Percentiles rank a stretch among this genome's conserved stretches.
These are phyloP conservation scores for Penicillium polonicum DNA, from an alignment of 2,329 filamentous ascomycete genomes.

Conservation along the genomic window DNA sequence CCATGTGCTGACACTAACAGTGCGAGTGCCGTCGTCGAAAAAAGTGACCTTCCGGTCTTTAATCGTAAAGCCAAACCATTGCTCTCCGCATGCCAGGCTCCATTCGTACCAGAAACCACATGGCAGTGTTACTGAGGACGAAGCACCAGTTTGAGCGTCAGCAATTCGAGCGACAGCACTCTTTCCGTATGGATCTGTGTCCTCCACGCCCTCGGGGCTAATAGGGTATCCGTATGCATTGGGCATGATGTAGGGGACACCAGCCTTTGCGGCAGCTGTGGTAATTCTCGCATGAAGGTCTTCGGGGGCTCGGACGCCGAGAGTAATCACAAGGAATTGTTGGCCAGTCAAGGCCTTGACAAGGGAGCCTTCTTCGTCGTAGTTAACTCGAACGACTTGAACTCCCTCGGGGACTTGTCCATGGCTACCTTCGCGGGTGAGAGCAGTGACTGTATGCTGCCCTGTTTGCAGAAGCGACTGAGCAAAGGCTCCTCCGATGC, in stretches of 20 bases:
- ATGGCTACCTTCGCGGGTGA: constrained; percentile 47
- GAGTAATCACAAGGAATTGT: constrained; percentile 57
- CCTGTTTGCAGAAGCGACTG: constrained; percentile 46
- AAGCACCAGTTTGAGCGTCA: constrained; percentile 39
- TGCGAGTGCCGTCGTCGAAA: constrained; percentile 57
- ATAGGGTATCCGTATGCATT: constrained; percentile 44
- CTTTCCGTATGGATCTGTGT: constrained; percentile 31
- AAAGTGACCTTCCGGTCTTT: constrained; percentile 43
- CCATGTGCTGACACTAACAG: constrained; percentile 62
- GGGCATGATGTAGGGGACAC: constrained; percentile 56
- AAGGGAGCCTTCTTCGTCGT: constrained; percentile 47
- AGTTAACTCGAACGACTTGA: constrained; percentile 46
- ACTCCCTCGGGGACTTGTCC: constrained; percentile 46
- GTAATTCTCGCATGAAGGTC: constrained; percentile 52
- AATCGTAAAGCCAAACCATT: constrained; percentile 52
- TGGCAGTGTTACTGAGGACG: constrained; percentile 43
- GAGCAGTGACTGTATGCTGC: constrained; percentile 52
- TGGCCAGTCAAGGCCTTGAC: constrained; percentile 53
- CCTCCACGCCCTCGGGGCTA: constrained; percentile 23
- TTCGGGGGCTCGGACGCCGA: constrained; percentile 43
- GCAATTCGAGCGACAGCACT: constrained; percentile 11
- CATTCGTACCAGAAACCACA: constrained; percentile 57
- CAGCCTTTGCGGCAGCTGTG: constrained; percentile 54
- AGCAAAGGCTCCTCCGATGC: constrained; percentile 32
- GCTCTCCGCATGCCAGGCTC: constrained; percentile 39